Evolutionary conservation across 2,329 filamentous ascomycete genomes (phyloP), one percentile per base, ranked within the genome.

Genomic region (Claviceps pusilla): DNA sequence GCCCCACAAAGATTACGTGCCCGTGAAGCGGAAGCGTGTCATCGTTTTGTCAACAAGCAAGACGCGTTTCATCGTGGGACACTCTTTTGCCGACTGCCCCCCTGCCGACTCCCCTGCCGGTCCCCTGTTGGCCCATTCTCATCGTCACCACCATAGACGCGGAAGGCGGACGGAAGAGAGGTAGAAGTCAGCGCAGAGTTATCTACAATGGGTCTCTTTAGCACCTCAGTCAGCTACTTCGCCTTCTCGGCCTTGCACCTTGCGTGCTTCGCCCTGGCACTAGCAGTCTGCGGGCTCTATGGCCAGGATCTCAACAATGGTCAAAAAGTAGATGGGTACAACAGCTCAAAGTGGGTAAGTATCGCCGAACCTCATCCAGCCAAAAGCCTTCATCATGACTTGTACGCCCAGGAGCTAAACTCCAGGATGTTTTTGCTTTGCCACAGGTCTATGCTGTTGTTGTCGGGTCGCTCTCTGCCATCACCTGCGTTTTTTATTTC

Each of bases 201-300:
- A 48, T 48, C 33, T 59, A 67, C 58, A 24, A 77, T 78, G 75
- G 73, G 72, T 50, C 53, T 76, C 56, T 63, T 73, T 51, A 72
- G 69, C 56, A 66, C 75, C 52, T 63, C 71, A 24, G 53, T 68
- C 62, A 71, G 73, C 66, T 79, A 78, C 59, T 60, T 83, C 60
- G 63, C 74, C 59, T 84, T 85, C 64, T 71, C 76, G 29, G 59
- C 76, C 59, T 70, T 89, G n/a, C 86, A 90, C 65, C 75, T 90
- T 66, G 69, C 84, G 57, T 87, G 91, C 64, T 83, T 95, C 63
- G 76, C 86, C 55, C 76, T 94, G 59, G 87, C 82, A 14, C 70
- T 95, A 55, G 78, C 85, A 1, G 85, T 93, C 54, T 83, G 84
- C 59, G 89, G 86, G 1, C 78, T 95, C 24, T 95, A 93, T 60